Percentiles rank a stretch among this genome's conserved stretches.
Evolutionary conservation across 352 stramenopile genomes (phyloP).

Genomic region (Pseudoperonospora humuli): DNA sequence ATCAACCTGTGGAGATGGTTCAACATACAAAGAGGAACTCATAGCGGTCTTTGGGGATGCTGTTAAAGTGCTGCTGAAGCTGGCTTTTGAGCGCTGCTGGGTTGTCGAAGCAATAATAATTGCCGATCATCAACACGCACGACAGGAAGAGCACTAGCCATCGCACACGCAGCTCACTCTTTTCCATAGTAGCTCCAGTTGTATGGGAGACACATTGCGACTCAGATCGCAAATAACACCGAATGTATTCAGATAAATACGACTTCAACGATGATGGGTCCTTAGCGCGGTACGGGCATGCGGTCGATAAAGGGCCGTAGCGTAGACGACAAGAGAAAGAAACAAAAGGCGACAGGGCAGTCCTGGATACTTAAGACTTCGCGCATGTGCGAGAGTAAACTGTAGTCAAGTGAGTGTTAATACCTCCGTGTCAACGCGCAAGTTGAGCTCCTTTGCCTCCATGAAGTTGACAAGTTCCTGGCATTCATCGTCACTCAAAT

Average conservation of each 20-base stretch:
- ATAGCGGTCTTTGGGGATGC: constrained; percentile 63
- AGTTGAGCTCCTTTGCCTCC: constrained; percentile 58
- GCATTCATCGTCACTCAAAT: constrained; percentile 52
- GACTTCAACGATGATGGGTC: neutral
- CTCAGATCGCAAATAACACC: constrained; percentile 5
- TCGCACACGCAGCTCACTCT: constrained; percentile 62
- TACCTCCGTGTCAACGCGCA: constrained; percentile 35
- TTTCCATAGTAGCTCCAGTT: constrained; percentile 40
- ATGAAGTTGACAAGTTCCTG: constrained; percentile 63
- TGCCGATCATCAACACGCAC: constrained; percentile 85
- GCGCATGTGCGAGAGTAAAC: too few relatives aligned
- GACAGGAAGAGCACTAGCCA: constrained; percentile 85
- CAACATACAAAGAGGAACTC: constrained; percentile 74
- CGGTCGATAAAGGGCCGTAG: too few relatives aligned
- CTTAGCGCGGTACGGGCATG: too few relatives aligned
- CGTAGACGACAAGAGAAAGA: too few relatives aligned
- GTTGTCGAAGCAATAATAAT: constrained; percentile 90
- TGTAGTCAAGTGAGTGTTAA: neutral
- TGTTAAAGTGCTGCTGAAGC: constrained; percentile 78
- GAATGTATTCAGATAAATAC: constrained; percentile 17
- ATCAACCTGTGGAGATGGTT: neutral
- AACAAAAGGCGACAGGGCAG: too few relatives aligned
- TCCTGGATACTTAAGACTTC: too few relatives aligned
- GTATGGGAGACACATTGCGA: constrained; percentile 10
- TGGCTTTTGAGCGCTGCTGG: constrained; percentile 82